A percentile compares a stretch with the other conserved stretches of the same genome.
phyloP scores from a whole-genome alignment of 805 yeast species.

The Candida saitoana region DNA sequence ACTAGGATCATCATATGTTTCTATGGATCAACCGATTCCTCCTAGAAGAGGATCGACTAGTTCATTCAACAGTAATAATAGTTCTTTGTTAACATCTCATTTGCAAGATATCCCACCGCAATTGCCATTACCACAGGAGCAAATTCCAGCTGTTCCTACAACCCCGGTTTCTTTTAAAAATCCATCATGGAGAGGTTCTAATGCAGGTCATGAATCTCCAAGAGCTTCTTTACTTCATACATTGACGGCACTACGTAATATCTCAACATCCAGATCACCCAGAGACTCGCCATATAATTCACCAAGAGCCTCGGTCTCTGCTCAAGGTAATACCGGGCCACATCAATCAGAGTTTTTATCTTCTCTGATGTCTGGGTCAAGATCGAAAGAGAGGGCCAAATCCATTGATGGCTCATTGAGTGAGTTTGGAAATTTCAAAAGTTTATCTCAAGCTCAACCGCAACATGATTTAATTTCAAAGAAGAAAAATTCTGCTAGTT shows the following conservation, averaged over 20 bases:
- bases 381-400: constrained; percentile 9
- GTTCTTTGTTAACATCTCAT: constrained; percentile 25
- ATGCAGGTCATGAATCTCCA: constrained; percentile 34
- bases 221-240: constrained; percentile 40
- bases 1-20: constrained; percentile 10
- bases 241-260: constrained; percentile 35
- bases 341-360: constrained; percentile 12
- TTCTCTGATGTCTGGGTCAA: constrained; percentile 19
- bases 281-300: constrained; percentile 39
- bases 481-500: constrained; percentile 1
- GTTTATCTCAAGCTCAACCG: background rate
- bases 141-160: constrained; percentile 41
- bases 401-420: constrained; percentile 5
- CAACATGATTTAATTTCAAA: background rate
- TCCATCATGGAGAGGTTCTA: constrained; percentile 25
- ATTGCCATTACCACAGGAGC: constrained; percentile 53
- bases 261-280: constrained; percentile 34
- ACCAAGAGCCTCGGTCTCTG: constrained; percentile 48
- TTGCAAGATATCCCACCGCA: constrained; percentile 52
- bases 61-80: constrained; percentile 17
- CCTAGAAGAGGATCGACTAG: constrained; percentile 18
- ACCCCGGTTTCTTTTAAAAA: constrained; percentile 31
- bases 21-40: constrained; percentile 23
- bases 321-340: constrained; percentile 16
- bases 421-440: constrained; percentile 1